Conservation (phyloP, 2,329 filamentous ascomycete species). For the Chrysosporium keratinophilum region DNA sequence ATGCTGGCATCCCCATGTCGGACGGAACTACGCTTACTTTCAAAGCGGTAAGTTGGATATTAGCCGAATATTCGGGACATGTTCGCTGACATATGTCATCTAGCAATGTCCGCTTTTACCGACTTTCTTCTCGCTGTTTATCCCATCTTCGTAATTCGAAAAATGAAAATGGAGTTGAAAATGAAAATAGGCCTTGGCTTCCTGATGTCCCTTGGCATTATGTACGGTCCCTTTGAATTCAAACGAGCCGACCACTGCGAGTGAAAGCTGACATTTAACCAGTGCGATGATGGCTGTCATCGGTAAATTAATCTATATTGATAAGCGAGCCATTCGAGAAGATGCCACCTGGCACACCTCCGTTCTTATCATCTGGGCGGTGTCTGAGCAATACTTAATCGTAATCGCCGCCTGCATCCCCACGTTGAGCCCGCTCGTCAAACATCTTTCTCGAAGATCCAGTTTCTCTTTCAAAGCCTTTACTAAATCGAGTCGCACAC, state of each 20-base stretch:
- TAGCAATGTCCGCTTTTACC: constrained; percentile 14
- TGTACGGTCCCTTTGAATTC: constrained; percentile 5
- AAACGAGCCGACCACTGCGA: background rate
- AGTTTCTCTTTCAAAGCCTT: background rate
- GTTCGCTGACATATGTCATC: background rate
- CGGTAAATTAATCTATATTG: constrained; percentile 11
- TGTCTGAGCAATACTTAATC: constrained; percentile 15
- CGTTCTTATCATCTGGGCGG: constrained; percentile 7
- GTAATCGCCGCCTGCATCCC: constrained; percentile 16
- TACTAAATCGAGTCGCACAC: background rate
- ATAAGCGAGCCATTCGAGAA: constrained; percentile 2
- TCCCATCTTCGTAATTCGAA: constrained; percentile 16
- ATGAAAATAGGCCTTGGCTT: constrained; percentile 11
- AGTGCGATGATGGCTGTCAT: constrained; percentile 12
- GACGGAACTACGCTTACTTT: constrained; percentile 13
- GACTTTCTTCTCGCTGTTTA: constrained; percentile 15
- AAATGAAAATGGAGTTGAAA: constrained; percentile 10
- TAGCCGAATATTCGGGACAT: background rate
- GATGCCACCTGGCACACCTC: constrained; percentile 14
- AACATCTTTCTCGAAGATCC: background rate
- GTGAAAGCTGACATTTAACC: background rate
- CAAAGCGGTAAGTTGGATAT: constrained; percentile 10
- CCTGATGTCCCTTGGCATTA: constrained; percentile 11
- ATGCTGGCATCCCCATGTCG: constrained; percentile 12
- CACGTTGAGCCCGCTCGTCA: constrained; percentile 9